Conservation (phyloP, 345 rosid species). For the thale cress (Arabidopsis thaliana) region TAIR10.1 NC_003071.7:5694001-5694500, state of each 20-base stretch:
- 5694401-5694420: constrained; percentile 16
- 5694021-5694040: too few species aligned
- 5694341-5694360: constrained; percentile 40
- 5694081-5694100: too few species aligned
- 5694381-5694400: constrained; percentile 10
- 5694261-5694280: not conserved
- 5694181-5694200: not conserved
- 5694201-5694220: not conserved
- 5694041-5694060: too few species aligned
- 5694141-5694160: not conserved
- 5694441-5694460: not conserved
- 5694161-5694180: not conserved
- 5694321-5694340: constrained; percentile 33
- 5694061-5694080: too few species aligned
- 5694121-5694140: not conserved
- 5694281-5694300: not conserved
- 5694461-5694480: constrained; percentile 28
- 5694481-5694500: constrained; percentile 21
- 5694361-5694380: constrained; percentile 34
- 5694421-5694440: not conserved
- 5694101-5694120: too few species aligned
- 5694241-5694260: constrained; percentile 32
- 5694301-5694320: constrained; percentile 13
- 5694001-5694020: too few species aligned
- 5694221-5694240: constrained; percentile 22